Evolutionary conservation across 2,329 filamentous ascomycete species (phyloP), one percentile per base, ranked within the genome.

Genomic region (Stemphylium vesicarium): DNA sequence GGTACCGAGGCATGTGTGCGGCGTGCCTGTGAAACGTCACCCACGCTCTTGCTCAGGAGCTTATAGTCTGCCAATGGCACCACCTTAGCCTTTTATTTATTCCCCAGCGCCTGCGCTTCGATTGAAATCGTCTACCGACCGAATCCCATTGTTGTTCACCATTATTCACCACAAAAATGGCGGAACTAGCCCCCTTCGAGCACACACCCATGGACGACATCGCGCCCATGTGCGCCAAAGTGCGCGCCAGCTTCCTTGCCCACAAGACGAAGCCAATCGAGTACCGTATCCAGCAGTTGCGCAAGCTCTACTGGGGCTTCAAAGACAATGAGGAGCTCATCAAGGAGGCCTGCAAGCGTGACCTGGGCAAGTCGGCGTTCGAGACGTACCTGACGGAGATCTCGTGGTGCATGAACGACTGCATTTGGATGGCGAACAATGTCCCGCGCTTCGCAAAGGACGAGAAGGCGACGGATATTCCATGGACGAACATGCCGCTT

Each of bases 281-380:
- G 69, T 98, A 89, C 80, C 88, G 95, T 60, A 81, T 93, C 60
- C 82, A 86, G 50, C 95, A 98, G 82, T 86, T 99, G 57, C 89
- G 93, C 66, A 94, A 92, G 83, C 87, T 98, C 52, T 98, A 96
- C 81, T 98, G 95, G 95, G 92, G 85, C 7, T 76, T 97, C 64
- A 87, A 87, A 62, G 94, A 98, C 80, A 88, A 91, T 73, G 83
- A 87, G 52, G 80, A 86, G 40, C 84, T 88, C 65, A 82, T 98
- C 57, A 73, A 86, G 63, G 89, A 91, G 74, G 92, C 94, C 18
- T 85, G 92, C 72, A 82, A 85, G 72, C 82, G 84, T 65, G 95
- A 99, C 72, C 79, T 98, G 62, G 84, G 86, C 74, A 96, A 96
- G 81, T 84, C 88, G 53, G 75, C 79, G 31, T 91, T 88, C 73